These are phyloP conservation scores for Fistulina hepatica DNA, from an alignment of 1,284 basidiomycete genomes.

Conservation along the genomic window DNA sequence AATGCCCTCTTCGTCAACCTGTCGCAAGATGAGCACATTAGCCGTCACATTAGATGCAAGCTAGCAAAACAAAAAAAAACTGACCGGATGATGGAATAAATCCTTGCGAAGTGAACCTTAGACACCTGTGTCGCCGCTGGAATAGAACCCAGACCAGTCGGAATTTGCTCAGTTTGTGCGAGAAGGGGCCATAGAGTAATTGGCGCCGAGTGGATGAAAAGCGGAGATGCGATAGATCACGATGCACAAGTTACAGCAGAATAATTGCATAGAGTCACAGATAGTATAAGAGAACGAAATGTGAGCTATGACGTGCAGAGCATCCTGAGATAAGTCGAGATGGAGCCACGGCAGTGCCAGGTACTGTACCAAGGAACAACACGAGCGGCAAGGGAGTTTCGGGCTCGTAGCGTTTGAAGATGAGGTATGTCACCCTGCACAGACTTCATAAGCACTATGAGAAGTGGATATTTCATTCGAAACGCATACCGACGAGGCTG, in stretches of 20 bases:
- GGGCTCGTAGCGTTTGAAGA: slow-evolving; percentile 1
- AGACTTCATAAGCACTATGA: too few relatives aligned
- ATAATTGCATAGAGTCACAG: too few relatives aligned
- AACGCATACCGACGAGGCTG: too few relatives aligned
- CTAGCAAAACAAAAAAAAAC: slow-evolving; percentile 3
- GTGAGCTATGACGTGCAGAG: not conserved
- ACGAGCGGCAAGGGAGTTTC: not conserved
- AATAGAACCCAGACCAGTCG: slow-evolving; percentile 8
- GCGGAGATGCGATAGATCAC: slow-evolving; percentile 12
- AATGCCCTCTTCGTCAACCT: slow-evolving; percentile 24
- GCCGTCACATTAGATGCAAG: slow-evolving; percentile 1
- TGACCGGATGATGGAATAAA: slow-evolving; percentile 29
- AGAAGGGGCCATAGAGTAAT: slow-evolving; percentile 13
- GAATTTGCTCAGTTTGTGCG: slow-evolving; percentile 13
- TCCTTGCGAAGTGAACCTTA: slow-evolving; percentile 24
- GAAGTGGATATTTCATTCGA: too few relatives aligned
- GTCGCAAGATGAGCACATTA: not conserved
- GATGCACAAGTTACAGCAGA: too few relatives aligned
- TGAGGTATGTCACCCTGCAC: too few relatives aligned
- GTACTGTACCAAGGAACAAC: not conserved
- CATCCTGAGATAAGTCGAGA: too few relatives aligned
- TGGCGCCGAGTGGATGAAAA: slow-evolving; percentile 11
- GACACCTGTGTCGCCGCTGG: not conserved
- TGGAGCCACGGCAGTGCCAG: not conserved
- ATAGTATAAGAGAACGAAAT: slow-evolving; percentile 8